Evolutionary conservation across 2,329 filamentous ascomycete genomes (phyloP), one percentile per base, ranked within the genome.

Genomic region (Aspergillus pseudoterreus): DNA sequence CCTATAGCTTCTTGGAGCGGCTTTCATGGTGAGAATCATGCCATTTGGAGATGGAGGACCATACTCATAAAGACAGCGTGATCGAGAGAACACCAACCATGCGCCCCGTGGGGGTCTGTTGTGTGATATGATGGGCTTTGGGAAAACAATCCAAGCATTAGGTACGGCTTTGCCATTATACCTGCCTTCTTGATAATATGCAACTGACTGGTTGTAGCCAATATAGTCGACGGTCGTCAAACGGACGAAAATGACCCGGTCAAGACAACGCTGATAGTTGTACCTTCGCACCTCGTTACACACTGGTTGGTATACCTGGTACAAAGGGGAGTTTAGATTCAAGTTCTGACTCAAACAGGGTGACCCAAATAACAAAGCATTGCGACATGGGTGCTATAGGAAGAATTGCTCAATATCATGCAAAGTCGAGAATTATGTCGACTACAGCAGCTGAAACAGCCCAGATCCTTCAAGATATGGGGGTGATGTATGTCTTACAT

Each of bases 101-200:
- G 8, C 19, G 4, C 39, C 39, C 1, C 53, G 46, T 14, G 72
- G 72, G 5, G 72, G 72, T 0, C 58, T 75, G 15, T 60, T 72
- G 1, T 71, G 68, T 27, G 72, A 75, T 47, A 63, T 66, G 9
- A 74, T 74, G 72, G 72, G 72, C 0, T 67, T 73, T 24, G 72
- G 72, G 1, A 75, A 74, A 53, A 72, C 70, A 0, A 62, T 72
- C 2, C 66, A 69, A 48, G 62, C 66, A 36, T 61, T 74, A 38
- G 63, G 65, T 69, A 59, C 8, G 27, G 8, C 27, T 10, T 30
- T 35, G 32, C 49, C 4, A 15, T 3, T 45, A 5, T 32, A 11
- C 35, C 44, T 53, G 30, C 49, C 41, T 14, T 4, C 27, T 14
- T 38, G 12, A n/a, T 38, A 17, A 8, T 8, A n/a, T 38, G 35